These are phyloP conservation scores for Candida adriatica DNA, from an alignment of 805 yeast species.

Conservation along the genomic window DNA sequence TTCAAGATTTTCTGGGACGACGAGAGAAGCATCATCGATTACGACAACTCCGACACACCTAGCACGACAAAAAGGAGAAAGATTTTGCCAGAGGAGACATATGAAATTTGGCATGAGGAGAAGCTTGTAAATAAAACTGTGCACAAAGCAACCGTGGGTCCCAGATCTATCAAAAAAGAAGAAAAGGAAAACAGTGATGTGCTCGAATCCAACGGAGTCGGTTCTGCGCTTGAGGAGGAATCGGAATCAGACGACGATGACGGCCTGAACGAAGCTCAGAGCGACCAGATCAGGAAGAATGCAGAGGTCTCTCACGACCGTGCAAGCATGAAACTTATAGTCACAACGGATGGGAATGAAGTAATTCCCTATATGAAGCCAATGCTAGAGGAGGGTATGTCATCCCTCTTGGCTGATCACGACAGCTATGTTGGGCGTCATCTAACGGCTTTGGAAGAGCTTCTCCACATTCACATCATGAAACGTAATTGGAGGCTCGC, in stretches of 20 bases:
- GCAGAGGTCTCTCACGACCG: conserved; percentile 1
- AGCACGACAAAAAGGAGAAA: not conserved
- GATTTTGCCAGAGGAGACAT: conserved; percentile 1
- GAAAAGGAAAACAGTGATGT: conserved; percentile 1
- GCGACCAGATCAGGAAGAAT: not conserved
- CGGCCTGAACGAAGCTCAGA: not conserved
- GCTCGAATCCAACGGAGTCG: too few species aligned
- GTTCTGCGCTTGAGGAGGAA: too few species aligned
- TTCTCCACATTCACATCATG: conserved; percentile 41
- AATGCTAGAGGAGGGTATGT: not conserved
- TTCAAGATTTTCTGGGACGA: too few species aligned
- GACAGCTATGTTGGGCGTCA: conserved; percentile 8
- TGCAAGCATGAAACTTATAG: not conserved
- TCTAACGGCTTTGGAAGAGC: conserved; percentile 2
- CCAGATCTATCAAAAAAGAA: not conserved
- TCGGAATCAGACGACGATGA: conserved; percentile 14
- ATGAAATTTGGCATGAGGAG: conserved; percentile 1
- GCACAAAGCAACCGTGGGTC: not conserved
- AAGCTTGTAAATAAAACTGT: not conserved
- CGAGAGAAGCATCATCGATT: not conserved
- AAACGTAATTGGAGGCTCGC: conserved; percentile 49
- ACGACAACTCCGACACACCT: conserved; percentile 1
- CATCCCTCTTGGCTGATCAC: not conserved
- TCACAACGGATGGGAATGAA: conserved; percentile 10
- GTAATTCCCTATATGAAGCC: conserved; percentile 7